Evolutionary conservation across 352 stramenopile genomes (phyloP).

Genomic region (Aphanomyces cochlioides): DNA sequence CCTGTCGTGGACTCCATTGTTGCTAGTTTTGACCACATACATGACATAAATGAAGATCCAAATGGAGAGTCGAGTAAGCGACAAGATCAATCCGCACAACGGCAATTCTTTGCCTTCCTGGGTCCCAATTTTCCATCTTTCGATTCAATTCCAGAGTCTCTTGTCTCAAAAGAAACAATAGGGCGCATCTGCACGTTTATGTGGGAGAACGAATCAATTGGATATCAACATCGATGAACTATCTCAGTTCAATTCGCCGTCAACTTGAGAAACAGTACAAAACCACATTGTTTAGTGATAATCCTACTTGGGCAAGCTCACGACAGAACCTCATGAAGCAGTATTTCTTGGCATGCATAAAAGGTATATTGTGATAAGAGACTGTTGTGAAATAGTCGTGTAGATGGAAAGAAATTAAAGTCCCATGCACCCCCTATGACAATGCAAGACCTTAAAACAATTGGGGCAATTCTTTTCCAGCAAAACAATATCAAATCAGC

Average conservation of each 20-base stretch:
- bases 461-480: constrained; percentile 3
- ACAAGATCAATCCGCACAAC: background rate
- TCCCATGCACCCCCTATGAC: constrained; percentile 6
- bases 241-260: constrained; percentile 7
- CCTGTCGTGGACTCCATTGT: too few species aligned
- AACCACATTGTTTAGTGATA: background rate
- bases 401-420: constrained; percentile 18
- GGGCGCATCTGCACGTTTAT: background rate
- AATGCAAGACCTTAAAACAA: background rate
- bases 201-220: background rate
- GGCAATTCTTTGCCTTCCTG: constrained; percentile 5
- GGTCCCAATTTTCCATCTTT: background rate
- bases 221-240: constrained; percentile 13
- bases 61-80: constrained; percentile 11
- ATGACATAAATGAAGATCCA: constrained; percentile 5
- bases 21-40: too few species aligned
- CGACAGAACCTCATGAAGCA: background rate
- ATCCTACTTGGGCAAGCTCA: background rate
- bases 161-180: background rate
- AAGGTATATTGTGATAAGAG: constrained; percentile 1
- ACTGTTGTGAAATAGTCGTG: too few species aligned
- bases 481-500: constrained; percentile 7
- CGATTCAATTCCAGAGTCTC: background rate
- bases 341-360: constrained; percentile 14
- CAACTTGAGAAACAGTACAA: constrained; percentile 12